Evolutionary conservation across 2,329 filamentous ascomycete genomes (phyloP).

Genomic region (Diaporthe eres): DNA sequence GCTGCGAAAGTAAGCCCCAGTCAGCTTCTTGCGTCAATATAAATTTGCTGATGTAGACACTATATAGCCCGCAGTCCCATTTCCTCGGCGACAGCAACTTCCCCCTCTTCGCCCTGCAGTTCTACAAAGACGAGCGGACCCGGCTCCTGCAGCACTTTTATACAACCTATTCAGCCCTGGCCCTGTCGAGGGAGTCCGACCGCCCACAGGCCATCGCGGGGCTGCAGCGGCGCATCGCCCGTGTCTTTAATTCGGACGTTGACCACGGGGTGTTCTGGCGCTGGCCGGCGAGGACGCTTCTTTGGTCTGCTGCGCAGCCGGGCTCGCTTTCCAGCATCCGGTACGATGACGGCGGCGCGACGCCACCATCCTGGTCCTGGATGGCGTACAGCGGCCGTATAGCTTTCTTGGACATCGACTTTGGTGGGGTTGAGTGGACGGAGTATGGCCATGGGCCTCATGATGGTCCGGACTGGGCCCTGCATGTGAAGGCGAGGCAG

Average conservation of each 20-base stretch:
- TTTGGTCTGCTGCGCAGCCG: background rate
- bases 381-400: background rate
- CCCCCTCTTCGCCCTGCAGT: background rate
- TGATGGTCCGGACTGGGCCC: background rate
- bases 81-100: background rate
- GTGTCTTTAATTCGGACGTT: background rate
- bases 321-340: background rate
- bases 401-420: background rate
- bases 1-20: constrained; percentile 50
- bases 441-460: background rate
- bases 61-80: background rate
- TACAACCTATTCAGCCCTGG: background rate
- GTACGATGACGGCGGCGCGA: background rate
- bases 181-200: background rate
- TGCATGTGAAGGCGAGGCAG: background rate
- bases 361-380: background rate
- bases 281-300: background rate
- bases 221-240: background rate
- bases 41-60: background rate
- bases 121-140: background rate
- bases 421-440: background rate
- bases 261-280: background rate
- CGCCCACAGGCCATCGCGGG: background rate
- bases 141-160: background rate
- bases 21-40: background rate